Conservation (phyloP, 306 rosid genomes). For the Comarum palustre region DNA sequence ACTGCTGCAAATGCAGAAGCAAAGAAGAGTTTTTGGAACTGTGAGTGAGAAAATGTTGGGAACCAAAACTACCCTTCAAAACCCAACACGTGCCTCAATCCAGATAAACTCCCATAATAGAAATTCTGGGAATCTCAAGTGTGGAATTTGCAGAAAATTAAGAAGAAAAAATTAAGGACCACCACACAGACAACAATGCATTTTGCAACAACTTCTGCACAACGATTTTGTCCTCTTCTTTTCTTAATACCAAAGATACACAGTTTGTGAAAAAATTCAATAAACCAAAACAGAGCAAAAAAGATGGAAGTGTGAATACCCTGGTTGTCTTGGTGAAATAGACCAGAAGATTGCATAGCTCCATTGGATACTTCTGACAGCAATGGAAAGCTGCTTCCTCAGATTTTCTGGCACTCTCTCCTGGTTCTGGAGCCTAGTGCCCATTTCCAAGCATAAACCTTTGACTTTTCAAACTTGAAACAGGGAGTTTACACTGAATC, state of each 20-base stretch:
- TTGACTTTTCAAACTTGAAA: slow-evolving; percentile 12
- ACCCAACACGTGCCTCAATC: slow-evolving; percentile 12
- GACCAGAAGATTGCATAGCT: slow-evolving; percentile 84
- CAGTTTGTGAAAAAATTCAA: neutral
- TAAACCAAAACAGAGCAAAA: neutral
- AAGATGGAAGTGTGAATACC: slow-evolving; percentile 35
- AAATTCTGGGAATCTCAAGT: slow-evolving; percentile 6
- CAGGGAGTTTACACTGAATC: neutral
- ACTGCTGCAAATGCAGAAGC: slow-evolving; percentile 3
- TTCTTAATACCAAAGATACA: neutral
- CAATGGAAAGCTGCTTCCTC: slow-evolving; percentile 69
- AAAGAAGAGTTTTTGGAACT: neutral
- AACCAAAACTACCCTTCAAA: neutral
- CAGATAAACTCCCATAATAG: neutral
- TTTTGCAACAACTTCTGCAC: neutral
- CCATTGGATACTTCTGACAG: slow-evolving; percentile 84
- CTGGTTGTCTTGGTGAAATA: slow-evolving; percentile 50
- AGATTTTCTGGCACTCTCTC: slow-evolving; percentile 46
- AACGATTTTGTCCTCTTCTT: neutral
- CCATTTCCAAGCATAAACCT: slow-evolving; percentile 32
- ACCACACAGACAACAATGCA: neutral
- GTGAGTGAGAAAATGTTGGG: neutral
- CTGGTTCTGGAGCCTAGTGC: slow-evolving; percentile 25
- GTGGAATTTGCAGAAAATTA: slow-evolving; percentile 13
- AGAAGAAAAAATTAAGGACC: neutral